Conservation (phyloP, 805 yeast species). For the Wickerhamomyces alni region DNA sequence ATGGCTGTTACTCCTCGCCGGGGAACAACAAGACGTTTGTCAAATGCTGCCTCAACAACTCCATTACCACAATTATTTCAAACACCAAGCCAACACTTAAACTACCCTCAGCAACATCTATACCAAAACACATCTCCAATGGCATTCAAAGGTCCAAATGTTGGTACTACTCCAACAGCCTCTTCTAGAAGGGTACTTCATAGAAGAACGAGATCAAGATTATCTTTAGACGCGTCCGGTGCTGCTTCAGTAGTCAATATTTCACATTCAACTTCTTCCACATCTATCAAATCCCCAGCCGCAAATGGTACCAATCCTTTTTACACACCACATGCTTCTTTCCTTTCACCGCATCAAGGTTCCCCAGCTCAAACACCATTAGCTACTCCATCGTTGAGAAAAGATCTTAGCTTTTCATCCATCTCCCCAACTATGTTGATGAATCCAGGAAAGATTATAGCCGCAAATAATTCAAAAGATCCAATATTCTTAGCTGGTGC, state of each 20-base stretch:
- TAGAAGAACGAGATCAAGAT: slow-evolving; percentile 34
- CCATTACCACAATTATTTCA: slow-evolving; percentile 26
- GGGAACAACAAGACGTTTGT: slow-evolving; percentile 16
- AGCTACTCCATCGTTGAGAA: slow-evolving; percentile 17
- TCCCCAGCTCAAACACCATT: slow-evolving; percentile 20
- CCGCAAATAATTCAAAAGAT: slow-evolving; percentile 1
- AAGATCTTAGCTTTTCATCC: slow-evolving; percentile 8
- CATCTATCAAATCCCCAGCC: slow-evolving; percentile 29
- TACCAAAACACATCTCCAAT: slow-evolving; percentile 9
- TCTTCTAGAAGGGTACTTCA: slow-evolving; percentile 27
- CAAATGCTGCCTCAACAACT: slow-evolving; percentile 21
- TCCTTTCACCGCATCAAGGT: slow-evolving; percentile 33
- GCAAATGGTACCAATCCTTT: slow-evolving; percentile 37
- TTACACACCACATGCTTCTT: slow-evolving; percentile 37
- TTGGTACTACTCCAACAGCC: slow-evolving; percentile 10
- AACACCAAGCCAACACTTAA: slow-evolving; percentile 17
- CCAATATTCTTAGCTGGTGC: slow-evolving; percentile 23
- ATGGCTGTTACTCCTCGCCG: slow-evolving; percentile 30
- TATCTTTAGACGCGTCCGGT: slow-evolving; percentile 31
- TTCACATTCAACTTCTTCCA: slow-evolving; percentile 14
- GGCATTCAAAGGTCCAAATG: slow-evolving; percentile 1
- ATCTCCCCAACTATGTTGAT: slow-evolving; percentile 21
- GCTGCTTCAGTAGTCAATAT: slow-evolving; percentile 20
- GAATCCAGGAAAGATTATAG: slow-evolving; percentile 6
- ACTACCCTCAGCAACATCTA: slow-evolving; percentile 1